Percentiles rank a stretch among this genome's conserved stretches.
Evolutionary conservation across 257 asterid genomes (phyloP).

Genomic region (Jacaranda mimosifolia): DNA sequence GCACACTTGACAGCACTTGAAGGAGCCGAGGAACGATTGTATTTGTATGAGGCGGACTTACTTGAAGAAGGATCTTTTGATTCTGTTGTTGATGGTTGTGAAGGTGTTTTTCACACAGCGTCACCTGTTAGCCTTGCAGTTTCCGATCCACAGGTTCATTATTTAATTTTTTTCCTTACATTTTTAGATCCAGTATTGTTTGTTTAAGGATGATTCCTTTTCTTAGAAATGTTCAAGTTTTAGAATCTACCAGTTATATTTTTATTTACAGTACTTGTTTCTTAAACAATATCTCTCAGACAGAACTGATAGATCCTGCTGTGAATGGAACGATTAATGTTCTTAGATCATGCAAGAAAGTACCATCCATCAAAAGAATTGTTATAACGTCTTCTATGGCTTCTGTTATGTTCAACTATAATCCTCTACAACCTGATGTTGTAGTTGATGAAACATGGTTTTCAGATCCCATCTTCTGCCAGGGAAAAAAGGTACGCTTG

Average conservation of each 20-base stretch:
- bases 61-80: constrained; percentile 63
- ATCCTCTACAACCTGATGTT: constrained; percentile 41
- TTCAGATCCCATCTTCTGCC: constrained; percentile 35
- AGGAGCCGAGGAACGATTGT: constrained; percentile 67
- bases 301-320: constrained; percentile 68
- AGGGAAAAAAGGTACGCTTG: constrained; percentile 55
- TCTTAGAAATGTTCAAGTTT: too few species aligned
- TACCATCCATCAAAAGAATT: constrained; percentile 53
- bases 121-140: constrained; percentile 52
- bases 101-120: constrained; percentile 72
- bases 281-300: constrained; percentile 36
- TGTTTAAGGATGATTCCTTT: too few species aligned
- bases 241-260: too few species aligned
- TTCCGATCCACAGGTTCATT: constrained; percentile 53
- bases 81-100: constrained; percentile 61
- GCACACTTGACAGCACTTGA: constrained; percentile 57
- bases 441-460: constrained; percentile 55
- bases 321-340: constrained; percentile 70
- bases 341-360: constrained; percentile 62
- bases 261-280: too few species aligned
- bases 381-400: constrained; percentile 69
- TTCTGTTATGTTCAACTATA: constrained; percentile 38
- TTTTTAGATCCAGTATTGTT: background rate
- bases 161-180: background rate
- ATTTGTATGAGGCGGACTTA: constrained; percentile 55